Evolutionary conservation across 768 basidiomycete species (phyloP).

Genomic region (Lactarius deliciosus): DNA sequence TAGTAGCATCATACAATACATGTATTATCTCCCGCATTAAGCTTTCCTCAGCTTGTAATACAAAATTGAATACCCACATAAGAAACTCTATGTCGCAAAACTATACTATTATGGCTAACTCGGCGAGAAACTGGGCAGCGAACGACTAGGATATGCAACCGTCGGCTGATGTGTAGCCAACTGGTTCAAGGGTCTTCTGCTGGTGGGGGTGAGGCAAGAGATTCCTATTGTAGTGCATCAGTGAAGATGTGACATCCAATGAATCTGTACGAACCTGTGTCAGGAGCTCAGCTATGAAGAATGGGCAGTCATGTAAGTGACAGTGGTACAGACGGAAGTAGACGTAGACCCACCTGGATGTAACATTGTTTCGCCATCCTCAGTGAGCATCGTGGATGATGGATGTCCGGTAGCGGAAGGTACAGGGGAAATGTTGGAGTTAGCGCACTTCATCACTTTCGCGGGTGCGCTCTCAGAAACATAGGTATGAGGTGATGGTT

Average conservation of each 20-base stretch:
- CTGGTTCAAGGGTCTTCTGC: constrained; percentile 37
- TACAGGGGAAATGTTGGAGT: constrained; percentile 23
- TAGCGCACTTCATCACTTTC: neutral
- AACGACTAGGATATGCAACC: neutral
- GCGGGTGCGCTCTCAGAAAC: constrained; percentile 4
- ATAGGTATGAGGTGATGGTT: constrained; percentile 12
- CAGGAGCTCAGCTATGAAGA: constrained; percentile 52
- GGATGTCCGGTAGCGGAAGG: constrained; percentile 50
- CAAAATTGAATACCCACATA: constrained; percentile 21
- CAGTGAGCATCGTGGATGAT: constrained; percentile 47
- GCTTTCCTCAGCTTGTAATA: constrained; percentile 43
- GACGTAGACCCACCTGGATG: constrained; percentile 55
- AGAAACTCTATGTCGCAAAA: constrained; percentile 15
- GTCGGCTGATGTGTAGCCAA: neutral
- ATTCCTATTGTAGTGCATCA: constrained; percentile 45
- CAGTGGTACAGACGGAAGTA: neutral
- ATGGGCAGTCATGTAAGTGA: constrained; percentile 18
- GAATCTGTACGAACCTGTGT: constrained; percentile 50
- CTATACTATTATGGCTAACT: neutral
- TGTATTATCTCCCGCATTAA: constrained; percentile 30
- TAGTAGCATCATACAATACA: constrained; percentile 28
- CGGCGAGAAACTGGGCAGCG: neutral
- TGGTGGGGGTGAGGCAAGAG: constrained; percentile 69
- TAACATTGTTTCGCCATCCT: constrained; percentile 66
- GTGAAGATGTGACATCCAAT: constrained; percentile 21